phyloP scores from a whole-genome alignment of 108 stramenopile genomes.

The Nitzschia palea region DNA sequence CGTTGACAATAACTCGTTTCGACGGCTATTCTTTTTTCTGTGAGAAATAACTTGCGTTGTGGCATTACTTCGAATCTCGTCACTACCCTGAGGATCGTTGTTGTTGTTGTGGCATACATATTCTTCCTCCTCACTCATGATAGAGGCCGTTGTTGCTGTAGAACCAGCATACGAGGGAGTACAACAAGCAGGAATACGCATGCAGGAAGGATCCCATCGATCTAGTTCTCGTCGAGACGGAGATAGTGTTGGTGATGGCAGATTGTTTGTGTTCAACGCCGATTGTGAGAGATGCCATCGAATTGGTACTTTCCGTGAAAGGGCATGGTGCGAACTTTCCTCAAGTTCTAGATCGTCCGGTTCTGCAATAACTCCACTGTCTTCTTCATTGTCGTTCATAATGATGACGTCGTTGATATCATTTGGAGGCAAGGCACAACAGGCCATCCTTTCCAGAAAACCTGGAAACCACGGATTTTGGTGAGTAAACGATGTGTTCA shows the following conservation, averaged over 20 bases:
- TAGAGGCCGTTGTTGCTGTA: constrained; percentile 13
- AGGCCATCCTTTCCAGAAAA: constrained; percentile 20
- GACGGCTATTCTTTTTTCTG: neutral
- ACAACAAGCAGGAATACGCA: neutral
- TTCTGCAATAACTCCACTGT: neutral
- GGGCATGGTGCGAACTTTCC: too few species aligned
- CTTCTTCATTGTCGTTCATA: neutral
- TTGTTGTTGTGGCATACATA: neutral
- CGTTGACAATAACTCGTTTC: neutral
- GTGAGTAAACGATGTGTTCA: too few species aligned
- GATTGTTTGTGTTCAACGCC: too few species aligned
- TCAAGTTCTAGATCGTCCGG: too few species aligned
- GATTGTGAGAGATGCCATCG: too few species aligned
- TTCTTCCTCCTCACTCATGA: constrained; percentile 15
- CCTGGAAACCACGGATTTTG: constrained; percentile 13
- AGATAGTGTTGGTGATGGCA: constrained; percentile 8
- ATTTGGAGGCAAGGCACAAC: constrained; percentile 17
- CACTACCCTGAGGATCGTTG: neutral
- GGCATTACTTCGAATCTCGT: constrained; percentile 8
- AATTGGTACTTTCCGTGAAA: too few species aligned
- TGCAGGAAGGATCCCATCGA: constrained; percentile 8
- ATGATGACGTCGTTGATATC: constrained; percentile 7
- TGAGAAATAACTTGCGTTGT: constrained; percentile 17
- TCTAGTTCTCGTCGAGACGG: constrained; percentile 11
- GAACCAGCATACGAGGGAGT: constrained; percentile 3